Base-by-base conservation (phyloP, 176 grass and related monocot genomes). In the Triticum urartu region DNA sequence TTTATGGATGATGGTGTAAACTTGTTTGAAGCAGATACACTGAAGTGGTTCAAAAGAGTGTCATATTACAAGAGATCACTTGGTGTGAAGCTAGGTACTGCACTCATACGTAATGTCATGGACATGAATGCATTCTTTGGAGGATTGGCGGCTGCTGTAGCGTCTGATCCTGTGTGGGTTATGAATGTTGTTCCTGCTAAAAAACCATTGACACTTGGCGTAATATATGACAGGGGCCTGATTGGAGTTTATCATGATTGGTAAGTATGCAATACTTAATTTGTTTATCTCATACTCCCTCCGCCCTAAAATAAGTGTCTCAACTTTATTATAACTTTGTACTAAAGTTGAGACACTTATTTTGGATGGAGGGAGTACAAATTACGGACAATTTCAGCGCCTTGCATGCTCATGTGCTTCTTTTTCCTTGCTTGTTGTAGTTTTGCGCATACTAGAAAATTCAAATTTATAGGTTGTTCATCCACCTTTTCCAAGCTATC, bases 191-290 rank as follows among this genome's bases (percentile, higher is more conserved):
- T 98, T 91, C 94, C 92, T 86, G 80, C 84, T 81, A 59, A 59
- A 75, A 98, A 94, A 64, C 94, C 85, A 3, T 82, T 92, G 30
- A 96, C 94, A 63, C 91, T 98, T 52, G 90, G 84, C 43, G 75
- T 92, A 82, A 92, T 95, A 77, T 98, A 91, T 87, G 97, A 96
- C 34, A 92, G 94, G 87, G 92, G 97, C 13, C 87, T 95, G 61
- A 91, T 96, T 90, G 97, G 97, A 59, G 89, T 98, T 54, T 98
- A 98, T 84, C 97, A 98, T 78, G 94, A 98, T 50, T 96, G 97
- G 97, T 95, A 86, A 77, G 88, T 17, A 20, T 83, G 4, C 10
- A 68, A 45, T 45, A 42, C 15, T 65, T 39, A 13, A 38, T 71
- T 63, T n/a, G 4, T 18, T 56, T 63, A 9, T 24, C 11, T 48